Percentiles rank a stretch among this genome's conserved stretches.
Evolutionary conservation across 2,329 filamentous ascomycete species (phyloP).

Genomic region (Cercospora sp.): DNA sequence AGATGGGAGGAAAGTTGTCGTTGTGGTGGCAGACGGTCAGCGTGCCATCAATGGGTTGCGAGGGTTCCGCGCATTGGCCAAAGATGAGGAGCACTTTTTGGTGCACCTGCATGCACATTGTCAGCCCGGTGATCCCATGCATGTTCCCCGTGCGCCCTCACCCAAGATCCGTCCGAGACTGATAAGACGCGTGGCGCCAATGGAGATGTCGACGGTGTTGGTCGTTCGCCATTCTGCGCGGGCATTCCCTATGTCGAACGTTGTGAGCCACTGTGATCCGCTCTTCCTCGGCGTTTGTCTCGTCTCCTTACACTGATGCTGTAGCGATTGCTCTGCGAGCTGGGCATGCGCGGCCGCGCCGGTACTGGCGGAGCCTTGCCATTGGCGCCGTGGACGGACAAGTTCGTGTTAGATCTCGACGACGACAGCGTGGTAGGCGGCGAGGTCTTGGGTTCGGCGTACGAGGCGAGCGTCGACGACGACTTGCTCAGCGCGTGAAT

Average conservation of each 20-base stretch:
- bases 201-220: slow-evolving; percentile 58
- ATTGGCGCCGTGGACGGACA: slow-evolving; percentile 54
- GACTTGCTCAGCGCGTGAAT: slow-evolving; percentile 52
- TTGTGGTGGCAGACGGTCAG: slow-evolving; percentile 79
- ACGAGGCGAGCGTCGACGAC: slow-evolving; percentile 61
- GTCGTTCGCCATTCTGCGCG: slow-evolving; percentile 30
- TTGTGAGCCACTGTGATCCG: background rate
- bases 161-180: slow-evolving; percentile 79
- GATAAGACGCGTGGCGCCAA: slow-evolving; percentile 81
- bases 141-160: slow-evolving; percentile 44
- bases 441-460: slow-evolving; percentile 63
- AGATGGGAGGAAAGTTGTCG: slow-evolving; percentile 77
- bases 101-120: slow-evolving; percentile 65
- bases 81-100: slow-evolving; percentile 84
- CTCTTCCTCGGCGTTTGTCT: background rate
- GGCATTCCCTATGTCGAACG: slow-evolving; percentile 24
- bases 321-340: slow-evolving; percentile 52
- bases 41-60: slow-evolving; percentile 71
- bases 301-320: slow-evolving; percentile 51
- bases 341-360: slow-evolving; percentile 34
- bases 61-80: slow-evolving; percentile 75
- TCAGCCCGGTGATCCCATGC: slow-evolving; percentile 3
- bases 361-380: slow-evolving; percentile 46
- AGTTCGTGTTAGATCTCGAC: slow-evolving; percentile 59
- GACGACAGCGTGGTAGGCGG: slow-evolving; percentile 71